Evolutionary conservation across 2,329 filamentous ascomycete species (phyloP), one percentile per base, ranked within the genome.

Genomic region (Aspergillus sojae): DNA sequence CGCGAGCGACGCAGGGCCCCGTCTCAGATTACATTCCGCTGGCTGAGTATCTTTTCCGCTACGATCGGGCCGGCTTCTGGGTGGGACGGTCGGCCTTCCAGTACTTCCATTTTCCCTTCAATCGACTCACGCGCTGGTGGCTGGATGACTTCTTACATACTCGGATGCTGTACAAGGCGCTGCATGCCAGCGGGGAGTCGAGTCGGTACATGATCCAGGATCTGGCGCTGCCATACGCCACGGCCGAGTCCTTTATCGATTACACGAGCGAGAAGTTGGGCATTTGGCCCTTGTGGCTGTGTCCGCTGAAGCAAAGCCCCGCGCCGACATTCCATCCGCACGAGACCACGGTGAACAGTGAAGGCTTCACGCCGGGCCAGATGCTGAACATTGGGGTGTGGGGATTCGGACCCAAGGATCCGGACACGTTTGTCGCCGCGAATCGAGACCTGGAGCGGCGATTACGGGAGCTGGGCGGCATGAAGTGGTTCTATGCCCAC

Each of bases 401-500:
- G 92, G 92, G 92, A 10, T 91, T 88, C 76, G 91, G 90, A 1
- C 65, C 9, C 87, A 89, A 2, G 74, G 81, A 67, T 34, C 60
- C 23, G 71, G 78, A 59, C 79, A 26, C 23, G 21, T 94, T 94
- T 71, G 82, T 94, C 1, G 74, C 78, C 46, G 86, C 87, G 68
- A 96, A 96, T 77, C 85, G 89, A 34, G 83, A 83, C 48, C 83
- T 96, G 21, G 93, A 96, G 79, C 79, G 81, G 23, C 89, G 90
- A 72, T 85, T 94, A 5, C 81, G 82, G 56, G 83, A 87, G 67
- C 84, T 95, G 0, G 88, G 89, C 52, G 93, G 92, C 2, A 87
- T 91, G 81, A 96, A 96, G 80, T 95, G 92, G 90, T 81, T 96
- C 16, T 96, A 96, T 77, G 92, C 92, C 2, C 91, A 94, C 71